Evolutionary conservation across 2,329 filamentous ascomycete genomes (phyloP).

Genomic region (Monascus ruber): DNA sequence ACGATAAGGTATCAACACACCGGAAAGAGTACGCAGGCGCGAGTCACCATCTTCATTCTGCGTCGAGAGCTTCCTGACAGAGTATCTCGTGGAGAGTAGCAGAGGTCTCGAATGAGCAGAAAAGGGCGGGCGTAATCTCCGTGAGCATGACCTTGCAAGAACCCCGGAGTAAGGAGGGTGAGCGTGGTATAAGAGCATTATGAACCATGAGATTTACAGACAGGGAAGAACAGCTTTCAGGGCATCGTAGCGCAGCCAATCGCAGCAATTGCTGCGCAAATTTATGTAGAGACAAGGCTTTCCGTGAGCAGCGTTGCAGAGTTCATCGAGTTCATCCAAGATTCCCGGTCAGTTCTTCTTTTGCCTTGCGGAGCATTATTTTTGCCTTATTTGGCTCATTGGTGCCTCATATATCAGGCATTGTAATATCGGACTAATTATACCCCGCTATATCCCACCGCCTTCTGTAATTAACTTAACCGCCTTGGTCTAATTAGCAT

Average conservation of each 20-base stretch:
- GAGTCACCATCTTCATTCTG: slow-evolving; percentile 1
- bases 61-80: slow-evolving; percentile 7
- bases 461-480: neutral
- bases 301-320: too few relatives aligned
- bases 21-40: slow-evolving; percentile 15
- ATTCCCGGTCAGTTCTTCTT: too few relatives aligned
- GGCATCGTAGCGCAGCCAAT: slow-evolving; percentile 10
- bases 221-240: slow-evolving; percentile 4
- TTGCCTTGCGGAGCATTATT: too few relatives aligned
- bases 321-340: too few relatives aligned
- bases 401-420: too few relatives aligned
- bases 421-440: too few relatives aligned
- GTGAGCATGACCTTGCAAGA: slow-evolving; percentile 14
- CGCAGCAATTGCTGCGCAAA: slow-evolving; percentile 8
- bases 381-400: too few relatives aligned
- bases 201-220: slow-evolving; percentile 2
- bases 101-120: slow-evolving; percentile 7
- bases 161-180: slow-evolving; percentile 21
- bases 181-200: slow-evolving; percentile 17
- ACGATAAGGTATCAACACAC: slow-evolving; percentile 8
- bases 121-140: slow-evolving; percentile 13
- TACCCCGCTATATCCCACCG: neutral
- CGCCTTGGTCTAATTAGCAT: neutral
- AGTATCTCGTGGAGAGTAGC: slow-evolving; percentile 4
- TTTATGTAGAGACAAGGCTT: too few relatives aligned